Base-by-base conservation (phyloP, 768 basidiomycete species). In the Filobasidium wieringae region DNA sequence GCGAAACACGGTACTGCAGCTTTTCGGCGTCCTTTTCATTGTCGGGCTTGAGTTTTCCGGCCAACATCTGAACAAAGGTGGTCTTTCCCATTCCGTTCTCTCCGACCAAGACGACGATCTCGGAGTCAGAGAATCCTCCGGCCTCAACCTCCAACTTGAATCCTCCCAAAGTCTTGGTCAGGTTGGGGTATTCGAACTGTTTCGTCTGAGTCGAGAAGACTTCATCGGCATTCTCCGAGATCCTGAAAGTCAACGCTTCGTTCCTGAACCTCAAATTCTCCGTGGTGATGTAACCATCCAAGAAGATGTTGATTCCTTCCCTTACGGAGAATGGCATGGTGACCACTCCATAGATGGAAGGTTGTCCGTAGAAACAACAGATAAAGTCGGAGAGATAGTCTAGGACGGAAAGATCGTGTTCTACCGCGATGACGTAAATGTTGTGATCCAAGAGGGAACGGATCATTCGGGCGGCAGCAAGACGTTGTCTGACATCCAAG, bases 1-100 rank as follows among this genome's bases (percentile, higher is more conserved):
- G 79, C 22, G 90, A 93, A n/a, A 97, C 90, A 57, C 71, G 67
- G 51, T 53, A 57, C 0, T 82, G 74, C 58, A 95, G 77, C 40
- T 81, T 80, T 76, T 88, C 82, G 72, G 86, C 87, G 74, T 86
- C 85, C 47, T 84, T 81, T 74, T 87, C 85, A 57, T 72, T 66
- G 76, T 99, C 95, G 5, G 93, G 93, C 19, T 79, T 82, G 60
- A 74, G 53, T 66, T 95, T 92, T 36, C 95, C 95, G 0, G 91
- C 90, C 52, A 99, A 80, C 55, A 99, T 77, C 61, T 92, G 87
- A 57, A 99, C 90, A 72, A 99, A 89, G 0, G 95, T 99, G 41
- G 95, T 96, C 79, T 99, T 99, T 36, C 95, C 92, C 2, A 90
- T 99, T 51, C 95, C 95, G 75, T 99, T 99, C 80, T 99, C 95